Base-by-base conservation (phyloP, 2,329 filamentous ascomycete species). In the Verticillium longisporum region DNA sequence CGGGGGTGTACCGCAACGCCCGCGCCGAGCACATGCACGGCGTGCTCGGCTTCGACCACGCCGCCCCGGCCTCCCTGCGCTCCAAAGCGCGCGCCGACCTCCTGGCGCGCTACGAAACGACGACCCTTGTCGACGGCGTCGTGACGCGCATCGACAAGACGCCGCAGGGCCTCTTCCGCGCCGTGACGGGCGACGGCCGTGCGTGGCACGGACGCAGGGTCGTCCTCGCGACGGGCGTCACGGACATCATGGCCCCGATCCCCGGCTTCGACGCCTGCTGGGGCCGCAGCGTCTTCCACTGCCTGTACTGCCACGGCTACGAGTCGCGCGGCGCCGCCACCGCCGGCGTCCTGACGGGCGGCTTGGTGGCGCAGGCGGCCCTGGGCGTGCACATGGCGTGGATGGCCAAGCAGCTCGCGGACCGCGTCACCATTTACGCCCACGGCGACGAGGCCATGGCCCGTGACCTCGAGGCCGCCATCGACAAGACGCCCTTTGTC, bases 261-360 rank as follows among this genome's bases (percentile, higher is more conserved):
- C 67, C 75, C 2, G 85, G 85, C 0, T 88, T 83, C 63, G 73
- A 65, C 0, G 80, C 85, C 50, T 81, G 80, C 60, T 88, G 83
- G 83, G 80, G 74, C 9, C 72, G 69, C 55, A 75, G 77, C 34
- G 81, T 83, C 55, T 86, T 83, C 64, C 83, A 86, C 66, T 87
- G 83, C 65, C 75, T 87, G 1, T 85, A 81, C 66, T 87, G 83
- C 69, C 78, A 86, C 64, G 84, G 84, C 4, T 87, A 77, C 67
- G 84, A 88, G 63, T 81, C 86, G 58, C 75, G 79, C 14, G 82
- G 80, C 1, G 68, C 71, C 2, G 66, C 72, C 0, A 78, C 78
- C 0, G 76, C 75, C 0, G 82, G 81, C 1, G 67, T 85, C 4
- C 73, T 86, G 2, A 79, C 77, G 1, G 72, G 73, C 11, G 77